Evolutionary conservation across 148 eudicot genomes (phyloP).

Genomic region (Chenopodium berlandieri): DNA sequence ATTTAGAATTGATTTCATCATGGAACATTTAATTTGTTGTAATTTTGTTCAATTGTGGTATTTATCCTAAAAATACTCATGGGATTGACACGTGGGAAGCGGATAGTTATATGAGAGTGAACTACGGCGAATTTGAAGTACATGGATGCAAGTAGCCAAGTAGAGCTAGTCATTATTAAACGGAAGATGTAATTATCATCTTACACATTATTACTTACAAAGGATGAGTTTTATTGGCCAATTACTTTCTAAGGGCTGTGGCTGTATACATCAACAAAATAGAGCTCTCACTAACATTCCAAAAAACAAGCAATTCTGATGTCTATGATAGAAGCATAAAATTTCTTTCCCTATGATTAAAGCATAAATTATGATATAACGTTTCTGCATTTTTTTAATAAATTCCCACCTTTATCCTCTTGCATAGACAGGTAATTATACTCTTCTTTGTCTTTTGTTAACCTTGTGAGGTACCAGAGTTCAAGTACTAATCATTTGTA

Average conservation of each 20-base stretch:
- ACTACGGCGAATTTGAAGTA: too few relatives aligned
- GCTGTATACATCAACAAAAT: neutral
- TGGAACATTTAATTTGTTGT: neutral
- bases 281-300: neutral
- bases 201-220: neutral
- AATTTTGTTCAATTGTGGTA: neutral
- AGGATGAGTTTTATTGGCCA: neutral
- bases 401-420: neutral
- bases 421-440: neutral
- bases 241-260: neutral
- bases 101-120: too few relatives aligned
- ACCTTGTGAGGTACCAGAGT: neutral
- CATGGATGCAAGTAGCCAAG: too few relatives aligned
- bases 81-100: too few relatives aligned
- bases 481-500: conserved; percentile 20
- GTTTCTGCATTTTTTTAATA: neutral
- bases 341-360: neutral
- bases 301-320: too few relatives aligned
- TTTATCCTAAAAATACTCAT: neutral
- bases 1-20: neutral
- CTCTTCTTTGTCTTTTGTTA: neutral
- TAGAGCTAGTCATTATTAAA: neutral
- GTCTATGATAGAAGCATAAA: neutral
- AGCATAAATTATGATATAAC: neutral
- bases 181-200: neutral